Percentiles rank a stretch among this genome's conserved stretches.
Evolutionary conservation across 2,329 filamentous ascomycete species (phyloP).

Genomic region (Pezicula neosporulosa): DNA sequence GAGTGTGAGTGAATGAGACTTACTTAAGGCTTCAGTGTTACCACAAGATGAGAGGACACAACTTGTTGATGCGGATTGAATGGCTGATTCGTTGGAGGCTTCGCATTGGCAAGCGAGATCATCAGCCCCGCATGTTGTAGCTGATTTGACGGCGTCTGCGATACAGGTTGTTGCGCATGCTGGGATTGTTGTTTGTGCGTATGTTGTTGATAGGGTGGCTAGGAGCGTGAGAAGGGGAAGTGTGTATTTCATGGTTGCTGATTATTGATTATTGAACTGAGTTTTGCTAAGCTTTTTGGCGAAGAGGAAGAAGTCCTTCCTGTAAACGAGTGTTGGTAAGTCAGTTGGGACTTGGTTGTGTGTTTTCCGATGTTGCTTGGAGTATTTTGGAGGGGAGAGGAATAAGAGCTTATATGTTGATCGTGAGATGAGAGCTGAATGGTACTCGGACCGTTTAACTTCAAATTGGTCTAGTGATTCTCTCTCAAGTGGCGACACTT

Average conservation of each 20-base stretch:
- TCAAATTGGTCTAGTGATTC: no score
- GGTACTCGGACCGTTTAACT: no score
- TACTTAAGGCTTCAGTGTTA: slow-evolving; percentile 11
- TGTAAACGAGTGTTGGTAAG: slow-evolving; percentile 1
- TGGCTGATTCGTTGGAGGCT: slow-evolving; percentile 10
- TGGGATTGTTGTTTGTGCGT: slow-evolving; percentile 13
- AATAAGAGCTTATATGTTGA: not conserved
- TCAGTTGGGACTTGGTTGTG: not conserved
- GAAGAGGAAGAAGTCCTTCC: not conserved
- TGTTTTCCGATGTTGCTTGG: not conserved
- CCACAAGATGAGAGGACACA: slow-evolving; percentile 19
- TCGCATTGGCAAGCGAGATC: slow-evolving; percentile 20
- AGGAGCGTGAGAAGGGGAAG: slow-evolving; percentile 13
- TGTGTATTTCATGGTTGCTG: slow-evolving; percentile 19
- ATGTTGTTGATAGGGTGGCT: slow-evolving; percentile 7
- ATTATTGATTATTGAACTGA: slow-evolving; percentile 1
- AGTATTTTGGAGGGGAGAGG: not conserved
- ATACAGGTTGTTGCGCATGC: slow-evolving; percentile 18
- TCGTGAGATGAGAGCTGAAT: not conserved
- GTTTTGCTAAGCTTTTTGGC: not conserved
- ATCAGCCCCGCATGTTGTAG: slow-evolving; percentile 13
- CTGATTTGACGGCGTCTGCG: slow-evolving; percentile 11
- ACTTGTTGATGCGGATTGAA: slow-evolving; percentile 13
- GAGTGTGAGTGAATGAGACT: not conserved
- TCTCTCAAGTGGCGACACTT: no score